A percentile compares a stretch with the other conserved stretches of the same genome.
Conservation (phyloP, 2,329 filamentous ascomycete species). For the Ophiocordyceps camponoti-floridani region DNA sequence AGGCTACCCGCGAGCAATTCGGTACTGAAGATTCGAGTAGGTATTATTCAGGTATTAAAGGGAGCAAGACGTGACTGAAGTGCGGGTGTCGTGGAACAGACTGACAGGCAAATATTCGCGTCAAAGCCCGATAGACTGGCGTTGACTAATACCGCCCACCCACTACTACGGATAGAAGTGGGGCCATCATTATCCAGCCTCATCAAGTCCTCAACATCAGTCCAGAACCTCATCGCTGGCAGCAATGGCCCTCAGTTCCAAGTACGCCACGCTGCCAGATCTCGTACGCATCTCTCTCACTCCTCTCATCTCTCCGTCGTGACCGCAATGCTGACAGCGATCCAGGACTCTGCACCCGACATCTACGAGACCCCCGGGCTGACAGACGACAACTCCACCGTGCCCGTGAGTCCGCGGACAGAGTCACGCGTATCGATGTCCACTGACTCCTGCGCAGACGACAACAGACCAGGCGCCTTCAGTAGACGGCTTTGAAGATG, state of each 20-base stretch:
- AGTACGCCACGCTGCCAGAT: conserved; percentile 68
- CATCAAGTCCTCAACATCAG: background rate
- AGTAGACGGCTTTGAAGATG: conserved; percentile 44
- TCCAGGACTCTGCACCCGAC: conserved; percentile 75
- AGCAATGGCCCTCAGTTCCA: conserved; percentile 56
- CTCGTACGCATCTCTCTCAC: conserved; percentile 30
- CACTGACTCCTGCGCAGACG: conserved; percentile 21
- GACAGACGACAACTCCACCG: conserved; percentile 74
- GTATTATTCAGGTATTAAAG: too few relatives aligned
- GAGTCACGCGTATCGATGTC: conserved; percentile 1
- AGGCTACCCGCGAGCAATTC: too few relatives aligned
- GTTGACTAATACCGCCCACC: too few relatives aligned
- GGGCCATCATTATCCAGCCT: too few relatives aligned
- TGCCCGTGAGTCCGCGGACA: conserved; percentile 41
- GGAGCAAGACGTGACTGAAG: too few relatives aligned
- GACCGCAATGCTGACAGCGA: conserved; percentile 2
- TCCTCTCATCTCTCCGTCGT: too few relatives aligned
- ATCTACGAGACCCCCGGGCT: conserved; percentile 93
- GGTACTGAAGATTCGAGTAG: too few relatives aligned
- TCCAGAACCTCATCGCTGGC: background rate
- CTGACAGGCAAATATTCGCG: too few relatives aligned
- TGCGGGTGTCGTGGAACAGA: too few relatives aligned
- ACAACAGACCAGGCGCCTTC: conserved; percentile 36
- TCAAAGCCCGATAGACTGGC: too few relatives aligned
- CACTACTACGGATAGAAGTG: too few relatives aligned